Conservation (phyloP, 345 rosid genomes). For the Dipteronia dyeriana region DNA sequence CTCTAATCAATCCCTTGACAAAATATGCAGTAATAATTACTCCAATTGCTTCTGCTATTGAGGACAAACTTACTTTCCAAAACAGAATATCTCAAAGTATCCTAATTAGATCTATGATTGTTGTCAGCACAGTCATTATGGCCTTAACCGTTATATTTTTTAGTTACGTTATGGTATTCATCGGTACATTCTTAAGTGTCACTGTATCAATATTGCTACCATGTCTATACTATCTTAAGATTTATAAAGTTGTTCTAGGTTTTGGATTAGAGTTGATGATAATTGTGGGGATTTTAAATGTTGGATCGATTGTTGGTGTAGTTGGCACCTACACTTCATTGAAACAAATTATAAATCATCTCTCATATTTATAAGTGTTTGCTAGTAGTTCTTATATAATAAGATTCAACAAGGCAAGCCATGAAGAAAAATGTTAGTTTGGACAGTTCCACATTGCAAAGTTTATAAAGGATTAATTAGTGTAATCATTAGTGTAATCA, state of each 20-base stretch:
- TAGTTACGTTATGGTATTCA: slow-evolving; percentile 64
- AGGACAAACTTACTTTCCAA: slow-evolving; percentile 33
- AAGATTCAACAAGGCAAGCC: too few species aligned
- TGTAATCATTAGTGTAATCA: too few species aligned
- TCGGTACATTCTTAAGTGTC: slow-evolving; percentile 57
- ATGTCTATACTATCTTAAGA: slow-evolving; percentile 62
- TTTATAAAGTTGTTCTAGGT: slow-evolving; percentile 30
- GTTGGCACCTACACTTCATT: slow-evolving; percentile 55
- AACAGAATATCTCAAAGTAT: slow-evolving; percentile 38
- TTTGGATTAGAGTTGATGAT: slow-evolving; percentile 39
- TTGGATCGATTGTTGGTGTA: slow-evolving; percentile 34
- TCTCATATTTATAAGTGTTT: slow-evolving; percentile 21
- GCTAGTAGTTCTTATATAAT: too few species aligned
- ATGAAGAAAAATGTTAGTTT: too few species aligned
- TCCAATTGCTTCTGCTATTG: slow-evolving; percentile 56
- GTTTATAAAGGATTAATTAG: too few species aligned
- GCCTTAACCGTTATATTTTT: slow-evolving; percentile 64
- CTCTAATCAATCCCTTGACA: slow-evolving; percentile 56
- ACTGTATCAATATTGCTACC: slow-evolving; percentile 53
- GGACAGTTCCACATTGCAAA: too few species aligned
- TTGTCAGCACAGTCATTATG: slow-evolving; percentile 52
- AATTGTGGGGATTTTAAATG: slow-evolving; percentile 38
- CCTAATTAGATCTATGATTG: slow-evolving; percentile 41
- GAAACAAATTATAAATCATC: slow-evolving; percentile 45
- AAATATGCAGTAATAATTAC: slow-evolving; percentile 54